Percentiles rank a stretch among this genome's conserved stretches.
Conservation (phyloP, 352 stramenopile genomes). For the Pythium brachiatum region DNA sequence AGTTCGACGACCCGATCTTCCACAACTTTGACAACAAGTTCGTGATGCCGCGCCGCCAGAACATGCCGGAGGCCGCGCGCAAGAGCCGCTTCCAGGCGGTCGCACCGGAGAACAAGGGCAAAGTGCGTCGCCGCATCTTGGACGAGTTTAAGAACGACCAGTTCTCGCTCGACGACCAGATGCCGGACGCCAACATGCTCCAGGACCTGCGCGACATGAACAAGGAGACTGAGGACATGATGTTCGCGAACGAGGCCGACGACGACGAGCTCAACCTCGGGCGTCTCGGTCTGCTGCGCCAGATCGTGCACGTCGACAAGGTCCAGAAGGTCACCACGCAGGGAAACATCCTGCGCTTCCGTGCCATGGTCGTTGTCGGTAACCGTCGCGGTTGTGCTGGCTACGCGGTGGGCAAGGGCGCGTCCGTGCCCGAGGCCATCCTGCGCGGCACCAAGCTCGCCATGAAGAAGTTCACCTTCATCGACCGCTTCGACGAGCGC, state of each 20-base stretch:
- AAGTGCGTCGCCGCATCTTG: constrained; percentile 71
- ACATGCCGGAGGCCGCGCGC: constrained; percentile 65
- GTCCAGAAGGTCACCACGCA: constrained; percentile 90
- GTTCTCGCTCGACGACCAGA: constrained; percentile 58
- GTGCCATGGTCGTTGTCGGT: constrained; percentile 91
- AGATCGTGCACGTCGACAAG: constrained; percentile 84
- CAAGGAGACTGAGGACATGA: constrained; percentile 67
- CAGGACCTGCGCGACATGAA: constrained; percentile 68
- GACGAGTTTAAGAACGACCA: constrained; percentile 80
- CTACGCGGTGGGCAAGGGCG: constrained; percentile 92
- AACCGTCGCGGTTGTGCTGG: constrained; percentile 92
- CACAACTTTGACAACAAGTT: constrained; percentile 59
- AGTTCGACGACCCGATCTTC: constrained; percentile 67
- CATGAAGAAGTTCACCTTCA: constrained; percentile 94
- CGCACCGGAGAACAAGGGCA: constrained; percentile 69
- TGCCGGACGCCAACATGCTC: constrained; percentile 59
- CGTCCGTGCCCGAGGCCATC: constrained; percentile 86
- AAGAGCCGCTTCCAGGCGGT: constrained; percentile 79
- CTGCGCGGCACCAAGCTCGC: constrained; percentile 86
- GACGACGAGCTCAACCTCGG: constrained; percentile 64
- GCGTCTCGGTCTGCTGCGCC: constrained; percentile 61
- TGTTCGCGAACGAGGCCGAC: constrained; percentile 63
- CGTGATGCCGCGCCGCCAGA: constrained; percentile 56
- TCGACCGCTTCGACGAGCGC: constrained; percentile 92
- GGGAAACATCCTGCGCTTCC: constrained; percentile 91